A percentile compares a stretch with the other conserved stretches of the same genome.
phyloP scores from a whole-genome alignment of 257 asterid genomes.

The Eucommia ulmoides region DNA sequence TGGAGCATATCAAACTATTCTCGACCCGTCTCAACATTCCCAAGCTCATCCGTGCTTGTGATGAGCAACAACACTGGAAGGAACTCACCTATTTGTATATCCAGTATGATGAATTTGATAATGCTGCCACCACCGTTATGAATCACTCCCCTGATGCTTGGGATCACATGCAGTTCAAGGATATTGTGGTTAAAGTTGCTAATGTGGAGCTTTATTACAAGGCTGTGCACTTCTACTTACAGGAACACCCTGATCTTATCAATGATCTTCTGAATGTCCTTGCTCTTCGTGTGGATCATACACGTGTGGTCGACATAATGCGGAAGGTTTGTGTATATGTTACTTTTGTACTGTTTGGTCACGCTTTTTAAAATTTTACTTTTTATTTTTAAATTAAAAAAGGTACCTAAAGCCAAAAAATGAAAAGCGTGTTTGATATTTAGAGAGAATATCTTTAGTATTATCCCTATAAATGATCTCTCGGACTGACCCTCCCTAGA shows the following conservation, averaged over 20 bases:
- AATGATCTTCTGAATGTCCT: constrained; percentile 93
- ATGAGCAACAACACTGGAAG: constrained; percentile 98
- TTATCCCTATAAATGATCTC: too few relatives aligned
- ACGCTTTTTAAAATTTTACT: too few relatives aligned
- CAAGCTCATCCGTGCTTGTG: constrained; percentile 96
- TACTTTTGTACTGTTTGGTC: too few relatives aligned
- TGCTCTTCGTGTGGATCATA: constrained; percentile 93
- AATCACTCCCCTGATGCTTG: constrained; percentile 99
- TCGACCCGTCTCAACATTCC: constrained; percentile 96
- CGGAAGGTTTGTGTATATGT: constrained; percentile 95
- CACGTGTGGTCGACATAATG: constrained; percentile 98
- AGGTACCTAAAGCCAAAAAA: too few relatives aligned
- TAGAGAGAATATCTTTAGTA: too few relatives aligned
- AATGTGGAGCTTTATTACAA: constrained; percentile 96
- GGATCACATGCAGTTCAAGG: constrained; percentile 99
- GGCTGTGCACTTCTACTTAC: constrained; percentile 97
- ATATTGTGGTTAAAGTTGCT: constrained; percentile 91
- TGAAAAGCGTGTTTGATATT: too few relatives aligned
- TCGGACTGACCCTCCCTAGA: too few relatives aligned
- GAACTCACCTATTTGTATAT: constrained; percentile 84
- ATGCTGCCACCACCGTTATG: constrained; percentile 99
- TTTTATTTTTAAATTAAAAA: too few relatives aligned
- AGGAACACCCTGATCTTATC: constrained; percentile 97
- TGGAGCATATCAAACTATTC: constrained; percentile 95
- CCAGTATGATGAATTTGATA: constrained; percentile 96